Evolutionary conservation across 108 stramenopile genomes (phyloP), one percentile per base, ranked within the genome.

Genomic region (Aurantiochytrium sp.): DNA sequence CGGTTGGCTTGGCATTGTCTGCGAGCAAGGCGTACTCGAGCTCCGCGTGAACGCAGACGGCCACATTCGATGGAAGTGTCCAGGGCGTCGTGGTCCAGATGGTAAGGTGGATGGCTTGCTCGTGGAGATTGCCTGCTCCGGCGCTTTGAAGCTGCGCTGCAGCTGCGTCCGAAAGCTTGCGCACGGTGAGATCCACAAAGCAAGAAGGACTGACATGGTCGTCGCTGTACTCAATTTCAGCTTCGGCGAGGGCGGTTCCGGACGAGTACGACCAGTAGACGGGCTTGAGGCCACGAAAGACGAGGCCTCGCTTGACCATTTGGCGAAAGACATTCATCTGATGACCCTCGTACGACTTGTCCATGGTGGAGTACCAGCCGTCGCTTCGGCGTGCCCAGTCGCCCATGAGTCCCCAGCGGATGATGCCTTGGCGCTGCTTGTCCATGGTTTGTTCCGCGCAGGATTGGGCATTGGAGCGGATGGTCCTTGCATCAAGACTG

Each of bases 21-120:
- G 96, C 58, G 4, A 97, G 96, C n/a, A 98, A 93, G 43, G 96
- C 96, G 90, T 99, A 99, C 45, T 93, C 93, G 88, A 98, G 89
- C 5, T 96, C 95, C 12, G 96, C 96, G 90, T 97, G 97, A 58
- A 98, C 95, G 35, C 98, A 97, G 18, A 99, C 96, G 4, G 98
- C 99, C 87, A 98, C 90, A 93, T 98, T 99, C 87, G 96, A 95
- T 5, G 98, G 99, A 45, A 99, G 90, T 5, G 99, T 99, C 99
- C 99, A 99, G 3, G 99, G 99, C 16, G 99, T 99, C 58, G 99
- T 99, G 58, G 99, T 99, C 99, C 99, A 99, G 91, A 98, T 88
- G 88, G 97, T 97, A 45, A 97, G 97, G 0, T 96, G 96, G 92
- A 98, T 95, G 21, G 14, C 73, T 43, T 5, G 14, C 44, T 21